These are phyloP conservation scores for Arthrobotrys sphaeroides DNA, from an alignment of 2,329 filamentous ascomycete genomes.

Conservation along the genomic window DNA sequence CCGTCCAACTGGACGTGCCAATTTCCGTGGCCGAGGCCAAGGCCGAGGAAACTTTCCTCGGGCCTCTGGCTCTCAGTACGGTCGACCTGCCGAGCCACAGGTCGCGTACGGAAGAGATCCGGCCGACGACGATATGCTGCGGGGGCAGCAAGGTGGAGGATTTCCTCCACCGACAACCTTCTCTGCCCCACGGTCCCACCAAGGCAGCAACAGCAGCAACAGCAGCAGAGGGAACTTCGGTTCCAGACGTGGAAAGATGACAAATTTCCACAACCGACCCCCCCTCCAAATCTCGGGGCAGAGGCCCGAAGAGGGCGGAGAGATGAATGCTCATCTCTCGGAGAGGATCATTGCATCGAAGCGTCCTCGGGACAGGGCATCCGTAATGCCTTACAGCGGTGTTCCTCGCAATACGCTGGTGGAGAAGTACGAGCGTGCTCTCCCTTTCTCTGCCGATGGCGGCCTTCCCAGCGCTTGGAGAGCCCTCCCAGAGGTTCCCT, in stretches of 20 bases:
- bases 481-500: slow-evolving; percentile 68
- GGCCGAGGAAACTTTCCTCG: background rate
- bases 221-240: background rate
- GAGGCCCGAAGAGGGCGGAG: background rate
- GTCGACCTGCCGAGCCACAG: background rate
- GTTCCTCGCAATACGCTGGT: slow-evolving; percentile 28
- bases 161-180: background rate
- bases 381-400: background rate
- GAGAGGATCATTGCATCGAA: slow-evolving; percentile 34
- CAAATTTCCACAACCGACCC: slow-evolving; percentile 1
- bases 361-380: slow-evolving; percentile 27
- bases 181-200: background rate
- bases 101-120: slow-evolving; percentile 10
- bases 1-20: slow-evolving; percentile 1
- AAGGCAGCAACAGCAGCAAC: background rate
- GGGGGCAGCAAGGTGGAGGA: background rate
- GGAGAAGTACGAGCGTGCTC: slow-evolving; percentile 54
- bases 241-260: background rate
- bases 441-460: slow-evolving; percentile 31
- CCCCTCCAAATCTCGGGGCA: slow-evolving; percentile 12
- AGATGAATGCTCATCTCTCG: slow-evolving; percentile 52
- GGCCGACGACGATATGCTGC: background rate
- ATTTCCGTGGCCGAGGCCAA: background rate
- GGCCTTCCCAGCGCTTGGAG: slow-evolving; percentile 58
- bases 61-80: background rate